Evolutionary conservation across 805 yeast genomes (phyloP).

Genomic region (Saccharomycopsis selenospora): DNA sequence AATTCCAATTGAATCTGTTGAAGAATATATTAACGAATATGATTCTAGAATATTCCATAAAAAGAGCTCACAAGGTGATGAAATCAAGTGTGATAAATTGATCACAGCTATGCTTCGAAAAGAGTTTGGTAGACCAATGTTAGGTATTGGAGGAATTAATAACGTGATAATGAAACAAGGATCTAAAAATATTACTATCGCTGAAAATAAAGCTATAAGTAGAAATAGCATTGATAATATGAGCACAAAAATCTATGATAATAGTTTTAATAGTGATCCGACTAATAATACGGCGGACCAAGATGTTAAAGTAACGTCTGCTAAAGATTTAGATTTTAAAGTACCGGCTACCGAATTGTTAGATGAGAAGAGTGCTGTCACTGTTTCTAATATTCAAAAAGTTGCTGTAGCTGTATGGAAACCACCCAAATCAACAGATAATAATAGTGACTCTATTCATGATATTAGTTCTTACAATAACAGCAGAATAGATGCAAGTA

Average conservation of each 20-base stretch:
- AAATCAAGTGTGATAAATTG: conserved; percentile 9
- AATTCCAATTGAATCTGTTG: conserved; percentile 32
- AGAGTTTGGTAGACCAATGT: background rate
- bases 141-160: background rate
- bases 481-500: too few species aligned
- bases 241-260: too few species aligned
- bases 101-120: background rate
- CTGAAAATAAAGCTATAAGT: too few species aligned
- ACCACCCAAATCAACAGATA: background rate
- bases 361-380: background rate
- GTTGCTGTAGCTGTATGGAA: background rate
- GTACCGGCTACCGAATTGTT: background rate
- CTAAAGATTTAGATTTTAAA: background rate
- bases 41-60: conserved; percentile 49
- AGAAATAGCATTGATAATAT: too few species aligned
- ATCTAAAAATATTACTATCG: too few species aligned
- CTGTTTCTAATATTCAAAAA: background rate
- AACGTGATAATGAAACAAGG: background rate
- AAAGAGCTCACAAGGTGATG: conserved; percentile 2
- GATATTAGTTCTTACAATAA: too few species aligned
- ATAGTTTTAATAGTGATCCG: too few species aligned
- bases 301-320: background rate
- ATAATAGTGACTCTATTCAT: background rate
- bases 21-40: conserved; percentile 59
- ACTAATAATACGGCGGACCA: background rate